phyloP scores from a whole-genome alignment of 139 green algal species.

The Ettlia oleoabundans region DNA sequence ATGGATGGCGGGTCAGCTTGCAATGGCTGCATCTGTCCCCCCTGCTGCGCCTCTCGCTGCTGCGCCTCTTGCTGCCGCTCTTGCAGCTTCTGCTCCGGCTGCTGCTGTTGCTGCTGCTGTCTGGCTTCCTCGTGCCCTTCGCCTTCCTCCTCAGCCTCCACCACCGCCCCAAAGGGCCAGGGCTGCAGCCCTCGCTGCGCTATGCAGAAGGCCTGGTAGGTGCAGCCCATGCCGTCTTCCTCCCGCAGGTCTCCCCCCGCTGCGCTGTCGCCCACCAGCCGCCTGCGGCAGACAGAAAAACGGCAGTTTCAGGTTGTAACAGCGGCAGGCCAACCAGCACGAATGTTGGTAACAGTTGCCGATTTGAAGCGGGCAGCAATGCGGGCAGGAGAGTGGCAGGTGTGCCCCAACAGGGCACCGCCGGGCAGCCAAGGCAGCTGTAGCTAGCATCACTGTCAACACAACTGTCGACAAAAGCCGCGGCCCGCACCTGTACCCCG shows the following conservation, averaged over 20 bases:
- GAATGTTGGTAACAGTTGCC: too few species aligned
- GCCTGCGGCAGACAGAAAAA: too few species aligned
- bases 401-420: too few species aligned
- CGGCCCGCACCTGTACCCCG: conserved; percentile 23
- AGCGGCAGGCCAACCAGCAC: too few species aligned
- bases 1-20: too few species aligned
- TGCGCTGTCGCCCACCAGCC: conserved; percentile 37
- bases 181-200: conserved; percentile 21
- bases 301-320: too few species aligned
- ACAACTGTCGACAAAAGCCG: too few species aligned
- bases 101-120: not conserved
- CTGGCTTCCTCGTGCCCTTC: not conserved
- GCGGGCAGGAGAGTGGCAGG: too few species aligned
- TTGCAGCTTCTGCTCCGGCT: not conserved
- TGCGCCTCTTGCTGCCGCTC: not conserved
- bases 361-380: too few species aligned
- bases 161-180: conserved; percentile 27
- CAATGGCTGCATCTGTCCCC: not conserved
- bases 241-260: not conserved
- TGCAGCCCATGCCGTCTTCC: conserved; percentile 61
- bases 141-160: not conserved
- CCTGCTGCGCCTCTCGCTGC: not conserved
- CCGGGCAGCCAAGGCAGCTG: too few species aligned
- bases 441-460: too few species aligned
- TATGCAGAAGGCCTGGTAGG: conserved; percentile 62